These are phyloP conservation scores for Bruguiera gymnorhiza DNA, from an alignment of 345 rosid species.

Conservation along the genomic window DNA sequence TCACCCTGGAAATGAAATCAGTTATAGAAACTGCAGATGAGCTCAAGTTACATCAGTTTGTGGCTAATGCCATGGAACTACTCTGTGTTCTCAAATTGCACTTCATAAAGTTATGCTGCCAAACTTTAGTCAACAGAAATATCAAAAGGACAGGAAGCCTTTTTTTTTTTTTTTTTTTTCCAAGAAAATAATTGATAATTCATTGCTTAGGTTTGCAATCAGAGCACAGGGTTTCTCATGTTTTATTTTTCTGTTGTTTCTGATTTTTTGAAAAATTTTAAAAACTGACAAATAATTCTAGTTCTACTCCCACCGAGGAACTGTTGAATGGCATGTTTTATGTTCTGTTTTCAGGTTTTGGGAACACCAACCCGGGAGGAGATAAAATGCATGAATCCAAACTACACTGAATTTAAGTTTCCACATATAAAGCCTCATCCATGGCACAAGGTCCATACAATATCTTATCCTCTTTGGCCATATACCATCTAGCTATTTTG, in stretches of 20 bases:
- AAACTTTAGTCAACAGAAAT: not conserved
- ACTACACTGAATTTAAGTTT: slow-evolving; percentile 86
- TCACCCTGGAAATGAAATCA: slow-evolving; percentile 1
- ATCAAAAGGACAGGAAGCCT: not conserved
- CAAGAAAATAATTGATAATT: not conserved
- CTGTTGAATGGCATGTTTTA: not conserved
- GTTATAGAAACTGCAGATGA: not conserved
- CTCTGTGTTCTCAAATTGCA: not conserved
- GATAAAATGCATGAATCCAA: slow-evolving; percentile 98
- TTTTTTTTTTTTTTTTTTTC: not conserved
- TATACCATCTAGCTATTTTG: not conserved
- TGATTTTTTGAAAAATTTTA: not conserved
- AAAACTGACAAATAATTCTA: not conserved
- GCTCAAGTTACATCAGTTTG: not conserved
- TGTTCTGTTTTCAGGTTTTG: slow-evolving; percentile 47
- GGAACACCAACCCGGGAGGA: slow-evolving; percentile 98
- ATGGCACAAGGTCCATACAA: slow-evolving; percentile 74
- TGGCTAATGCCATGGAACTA: slow-evolving; percentile 1
- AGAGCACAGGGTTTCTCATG: not conserved
- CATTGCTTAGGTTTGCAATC: not conserved
- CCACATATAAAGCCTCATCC: slow-evolving; percentile 97
- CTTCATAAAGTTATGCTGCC: not conserved
- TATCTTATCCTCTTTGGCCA: not conserved
- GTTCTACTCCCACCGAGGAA: not conserved
- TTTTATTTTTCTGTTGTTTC: not conserved